Base-by-base conservation (phyloP, 805 yeast species). In the Candida pini region DNA sequence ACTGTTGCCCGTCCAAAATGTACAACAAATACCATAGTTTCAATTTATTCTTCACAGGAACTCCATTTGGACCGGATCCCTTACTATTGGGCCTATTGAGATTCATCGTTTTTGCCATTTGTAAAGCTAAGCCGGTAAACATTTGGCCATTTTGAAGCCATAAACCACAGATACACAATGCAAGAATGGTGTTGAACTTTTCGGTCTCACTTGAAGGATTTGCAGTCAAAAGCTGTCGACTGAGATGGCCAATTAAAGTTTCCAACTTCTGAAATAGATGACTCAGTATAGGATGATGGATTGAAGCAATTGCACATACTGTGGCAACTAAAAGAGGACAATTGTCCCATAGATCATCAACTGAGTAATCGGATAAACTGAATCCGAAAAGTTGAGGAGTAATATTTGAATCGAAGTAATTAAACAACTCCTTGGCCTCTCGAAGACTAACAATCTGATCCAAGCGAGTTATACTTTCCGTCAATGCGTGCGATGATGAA, bases 301-400 rank as follows among this genome's bases (percentile, higher is more conserved):
- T 71, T 20, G 80, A 73, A 0, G 85, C 71, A 10, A 80, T 75
- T 5, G 80, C 66, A 47, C 81, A 70, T 3, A 80, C 69, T 2
- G 84, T 72, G 25, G 75, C 71, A 3, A 79, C 69, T 24, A 80
- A 56, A 6, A 79, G 56, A 0, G 83, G 81, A 18, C 81, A 75
- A 4, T 63, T 52, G 3, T 60, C 54, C 80, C 84, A 78, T 7
- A 76, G 58, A 4, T 54, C 54, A 6, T 68, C 69, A 4, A 73
- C 66, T 1, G 71, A 60, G 34, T 75, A 66, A 30, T 66, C 60
- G 1, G 76, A 63, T 3, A 78, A 60, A 28, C 69, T 75, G 51
- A 79, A 79, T 1, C 87, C 88, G 62, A 78, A 78, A 29, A 80
- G 56, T 45, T 78, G 84, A 9, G 78, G 78, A 1, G 81, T 63